A percentile compares a stretch with the other conserved stretches of the same genome.
These are phyloP conservation scores for Stagonosporopsis chrysanthemi DNA, from an alignment of 2,329 filamentous ascomycete species.

Conservation along the genomic window DNA sequence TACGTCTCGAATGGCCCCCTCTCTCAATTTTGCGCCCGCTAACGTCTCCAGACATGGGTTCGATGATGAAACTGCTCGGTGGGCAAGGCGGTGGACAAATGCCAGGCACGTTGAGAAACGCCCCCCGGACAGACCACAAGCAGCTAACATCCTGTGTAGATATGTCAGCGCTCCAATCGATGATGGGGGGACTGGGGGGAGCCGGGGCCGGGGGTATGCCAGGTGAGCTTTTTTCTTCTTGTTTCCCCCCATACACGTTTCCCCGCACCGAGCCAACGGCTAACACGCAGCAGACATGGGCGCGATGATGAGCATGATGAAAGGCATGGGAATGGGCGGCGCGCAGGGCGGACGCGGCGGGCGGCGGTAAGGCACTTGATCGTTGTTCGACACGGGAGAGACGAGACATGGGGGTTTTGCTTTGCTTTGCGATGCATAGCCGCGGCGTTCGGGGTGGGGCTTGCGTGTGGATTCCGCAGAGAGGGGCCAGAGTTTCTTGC, in stretches of 20 bases:
- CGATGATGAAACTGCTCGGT: slow-evolving; percentile 90
- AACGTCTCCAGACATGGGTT: slow-evolving; percentile 69
- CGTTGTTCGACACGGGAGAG: no score
- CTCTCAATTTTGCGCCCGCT: no score
- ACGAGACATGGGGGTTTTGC: no score
- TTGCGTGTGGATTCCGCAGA: no score
- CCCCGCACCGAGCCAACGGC: no score
- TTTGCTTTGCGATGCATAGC: slow-evolving; percentile 37
- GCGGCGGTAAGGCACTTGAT: slow-evolving; percentile 19
- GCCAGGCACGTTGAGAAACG: no score
- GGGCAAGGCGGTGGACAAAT: slow-evolving; percentile 47
- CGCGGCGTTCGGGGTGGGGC: slow-evolving; percentile 42
- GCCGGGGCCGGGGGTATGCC: slow-evolving; percentile 62
- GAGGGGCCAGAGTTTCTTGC: no score
- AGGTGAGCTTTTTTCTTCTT: no score
- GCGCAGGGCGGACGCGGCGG: slow-evolving; percentile 31
- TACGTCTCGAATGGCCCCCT: no score
- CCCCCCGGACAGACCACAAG: no score
- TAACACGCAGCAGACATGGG: slow-evolving; percentile 51
- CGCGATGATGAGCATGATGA: slow-evolving; percentile 50
- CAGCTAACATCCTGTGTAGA: slow-evolving; percentile 47
- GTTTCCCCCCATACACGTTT: no score
- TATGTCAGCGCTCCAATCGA: slow-evolving; percentile 52
- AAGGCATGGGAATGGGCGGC: slow-evolving; percentile 38
- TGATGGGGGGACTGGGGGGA: slow-evolving; percentile 58